Base-by-base conservation (phyloP, 2,329 filamentous ascomycete genomes). In the Blumeriella jaapii region DNA sequence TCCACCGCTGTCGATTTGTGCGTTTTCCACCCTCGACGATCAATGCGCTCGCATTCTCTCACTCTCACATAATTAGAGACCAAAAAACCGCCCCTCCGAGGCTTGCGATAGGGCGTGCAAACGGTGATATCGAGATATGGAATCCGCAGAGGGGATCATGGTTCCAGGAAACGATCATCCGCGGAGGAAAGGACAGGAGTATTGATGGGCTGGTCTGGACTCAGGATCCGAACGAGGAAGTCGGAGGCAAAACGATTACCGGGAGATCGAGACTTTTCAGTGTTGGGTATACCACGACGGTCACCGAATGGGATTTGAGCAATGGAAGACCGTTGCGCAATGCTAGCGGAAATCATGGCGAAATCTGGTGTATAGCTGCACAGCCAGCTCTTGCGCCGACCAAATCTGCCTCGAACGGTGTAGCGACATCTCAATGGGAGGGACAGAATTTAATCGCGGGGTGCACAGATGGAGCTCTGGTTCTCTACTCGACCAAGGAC, bases 41-140 rank as follows among this genome's bases (percentile, higher is more conserved):
- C 61, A 96, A 94, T 62, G 80, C 85, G 45, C 74, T 96, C 55
- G 85, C 89, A 48, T 96, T 98, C 59, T 94, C 91, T 5, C 83
- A 94, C 57, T 68, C 81, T 13, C 62, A 67, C 41, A 59, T 62
- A 45, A 58, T 59, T 46, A 64, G 68, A 51, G 59, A 61, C 33
- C 65, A 56, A 50, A 69, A 60, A 50, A 67, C 69, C 14, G 71
- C 67, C 42, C 75, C 69, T 34, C 69, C 85, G 36, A 76, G 86
- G 48, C 72, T 96, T 36, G 91, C 91, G 2, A 73, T 98, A 51
- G 91, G 91, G 41, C 79, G 91, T 47, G 82, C 84, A 39, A 95
- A 96, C 57, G 91, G 91, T 50, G 84, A 94, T 55, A 91, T 98
- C 50, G 91, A 98, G 62, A 86, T 98, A 46, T 98, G 91, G 91